Percentiles rank a stretch among this genome's conserved stretches.
Evolutionary conservation across 305 asterid species (phyloP).

Genomic region (Fraxinus baroniana): DNA sequence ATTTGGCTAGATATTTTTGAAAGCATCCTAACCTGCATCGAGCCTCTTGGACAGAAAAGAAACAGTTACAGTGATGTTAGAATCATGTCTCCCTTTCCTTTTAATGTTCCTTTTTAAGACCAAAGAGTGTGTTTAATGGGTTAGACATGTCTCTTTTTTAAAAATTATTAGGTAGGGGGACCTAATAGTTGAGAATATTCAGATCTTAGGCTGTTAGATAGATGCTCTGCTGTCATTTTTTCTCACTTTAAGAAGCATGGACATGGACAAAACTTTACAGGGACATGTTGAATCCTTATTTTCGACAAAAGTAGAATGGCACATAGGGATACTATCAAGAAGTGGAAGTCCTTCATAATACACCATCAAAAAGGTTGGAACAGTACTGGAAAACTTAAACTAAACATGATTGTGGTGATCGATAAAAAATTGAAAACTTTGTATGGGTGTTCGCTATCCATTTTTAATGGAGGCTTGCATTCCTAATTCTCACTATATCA

Average conservation of each 20-base stretch:
- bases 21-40: background rate
- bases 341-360: too few relatives aligned
- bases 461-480: too few relatives aligned
- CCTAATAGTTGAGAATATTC: background rate
- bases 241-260: background rate
- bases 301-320: too few relatives aligned
- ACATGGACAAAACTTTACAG: background rate
- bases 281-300: background rate
- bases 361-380: too few relatives aligned
- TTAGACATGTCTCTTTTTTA: background rate
- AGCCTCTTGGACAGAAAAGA: background rate
- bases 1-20: background rate
- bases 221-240: background rate
- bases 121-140: background rate
- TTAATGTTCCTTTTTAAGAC: background rate
- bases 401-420: too few relatives aligned
- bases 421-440: too few relatives aligned
- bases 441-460: too few relatives aligned
- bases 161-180: background rate
- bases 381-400: too few relatives aligned
- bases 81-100: background rate
- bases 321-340: too few relatives aligned
- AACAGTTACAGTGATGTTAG: background rate
- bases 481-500: too few relatives aligned
- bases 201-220: background rate